These are phyloP conservation scores for Podaxis rugospora DNA, from an alignment of 768 basidiomycete genomes.

Conservation along the genomic window DNA sequence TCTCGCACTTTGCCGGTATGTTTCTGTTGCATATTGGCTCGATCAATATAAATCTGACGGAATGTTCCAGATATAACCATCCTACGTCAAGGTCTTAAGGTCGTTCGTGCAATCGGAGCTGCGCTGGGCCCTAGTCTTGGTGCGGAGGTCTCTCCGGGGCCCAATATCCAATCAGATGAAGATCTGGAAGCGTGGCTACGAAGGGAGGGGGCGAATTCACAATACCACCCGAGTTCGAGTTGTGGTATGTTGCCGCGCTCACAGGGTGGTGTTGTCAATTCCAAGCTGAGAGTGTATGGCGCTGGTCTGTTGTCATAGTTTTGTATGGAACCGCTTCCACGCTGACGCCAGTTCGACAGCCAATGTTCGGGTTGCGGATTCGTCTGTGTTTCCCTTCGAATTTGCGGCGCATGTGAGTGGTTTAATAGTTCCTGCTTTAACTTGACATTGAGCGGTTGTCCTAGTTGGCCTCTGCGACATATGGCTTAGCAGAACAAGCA, in stretches of 20 bases:
- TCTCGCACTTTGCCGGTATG: constrained; percentile 48
- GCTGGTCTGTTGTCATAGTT: constrained; percentile 16
- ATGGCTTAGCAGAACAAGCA: constrained; percentile 25
- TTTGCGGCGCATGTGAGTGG: constrained; percentile 27
- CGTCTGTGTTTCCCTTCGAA: constrained; percentile 50
- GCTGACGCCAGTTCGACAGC: constrained; percentile 13
- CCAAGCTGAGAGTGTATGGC: constrained; percentile 25
- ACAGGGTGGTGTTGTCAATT: constrained; percentile 28
- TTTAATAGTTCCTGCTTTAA: background rate
- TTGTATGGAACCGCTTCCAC: background rate
- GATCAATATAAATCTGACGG: background rate
- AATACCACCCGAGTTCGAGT: constrained; percentile 49
- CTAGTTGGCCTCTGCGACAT: constrained; percentile 25
- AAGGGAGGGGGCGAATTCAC: constrained; percentile 34
- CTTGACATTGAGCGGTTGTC: background rate
- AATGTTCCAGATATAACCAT: constrained; percentile 33
- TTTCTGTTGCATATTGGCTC: background rate
- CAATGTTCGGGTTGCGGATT: constrained; percentile 57
- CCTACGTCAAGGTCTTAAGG: constrained; percentile 56
- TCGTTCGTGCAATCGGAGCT: constrained; percentile 49
- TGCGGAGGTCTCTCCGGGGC: constrained; percentile 21
- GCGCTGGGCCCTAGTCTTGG: constrained; percentile 41
- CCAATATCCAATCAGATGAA: constrained; percentile 44
- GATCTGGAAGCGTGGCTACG: constrained; percentile 48
- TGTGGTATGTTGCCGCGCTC: constrained; percentile 26